Evolutionary conservation across 371 early-diverging fungal genomes (phyloP).

Genomic region (Rhizopus arrhizus): DNA sequence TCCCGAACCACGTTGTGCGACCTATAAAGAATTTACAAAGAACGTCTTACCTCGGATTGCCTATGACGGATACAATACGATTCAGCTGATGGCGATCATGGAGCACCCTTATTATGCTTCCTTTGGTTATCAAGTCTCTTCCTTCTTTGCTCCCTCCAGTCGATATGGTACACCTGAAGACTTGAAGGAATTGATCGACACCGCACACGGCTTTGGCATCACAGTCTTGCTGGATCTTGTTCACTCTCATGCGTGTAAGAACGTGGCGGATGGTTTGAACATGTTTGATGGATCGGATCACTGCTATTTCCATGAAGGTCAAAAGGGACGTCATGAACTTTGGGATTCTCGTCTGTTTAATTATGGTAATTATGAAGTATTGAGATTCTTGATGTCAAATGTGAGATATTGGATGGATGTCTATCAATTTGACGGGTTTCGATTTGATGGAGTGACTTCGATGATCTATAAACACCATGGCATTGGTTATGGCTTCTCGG

Average conservation of each 20-base stretch:
- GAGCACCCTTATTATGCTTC: constrained; percentile 97
- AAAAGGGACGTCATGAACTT: constrained; percentile 81
- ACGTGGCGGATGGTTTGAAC: constrained; percentile 91
- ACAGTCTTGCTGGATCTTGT: constrained; percentile 90
- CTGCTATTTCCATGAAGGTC: constrained; percentile 91
- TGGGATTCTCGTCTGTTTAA: constrained; percentile 95
- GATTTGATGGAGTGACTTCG: constrained; percentile 95
- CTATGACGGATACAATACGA: constrained; percentile 86
- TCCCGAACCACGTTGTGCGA: constrained; percentile 75
- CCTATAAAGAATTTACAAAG: constrained; percentile 82
- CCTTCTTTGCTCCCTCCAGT: constrained; percentile 86
- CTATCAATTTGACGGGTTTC: constrained; percentile 91
- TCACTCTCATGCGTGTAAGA: constrained; percentile 94
- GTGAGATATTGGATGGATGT: constrained; percentile 87
- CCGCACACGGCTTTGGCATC: constrained; percentile 87
- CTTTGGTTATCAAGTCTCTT: constrained; percentile 96
- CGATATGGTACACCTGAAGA: constrained; percentile 93
- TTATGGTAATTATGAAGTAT: constrained; percentile 83
- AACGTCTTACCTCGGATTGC: constrained; percentile 84
- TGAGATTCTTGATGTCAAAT: constrained; percentile 91
- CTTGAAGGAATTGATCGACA: constrained; percentile 85
- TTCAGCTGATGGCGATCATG: constrained; percentile 97
- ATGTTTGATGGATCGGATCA: constrained; percentile 93
- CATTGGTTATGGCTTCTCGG: constrained; percentile 88
- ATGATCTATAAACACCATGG: constrained; percentile 96